Conservation (phyloP, 2,329 filamentous ascomycete genomes). For the Cladorrhinum sp. region DNA sequence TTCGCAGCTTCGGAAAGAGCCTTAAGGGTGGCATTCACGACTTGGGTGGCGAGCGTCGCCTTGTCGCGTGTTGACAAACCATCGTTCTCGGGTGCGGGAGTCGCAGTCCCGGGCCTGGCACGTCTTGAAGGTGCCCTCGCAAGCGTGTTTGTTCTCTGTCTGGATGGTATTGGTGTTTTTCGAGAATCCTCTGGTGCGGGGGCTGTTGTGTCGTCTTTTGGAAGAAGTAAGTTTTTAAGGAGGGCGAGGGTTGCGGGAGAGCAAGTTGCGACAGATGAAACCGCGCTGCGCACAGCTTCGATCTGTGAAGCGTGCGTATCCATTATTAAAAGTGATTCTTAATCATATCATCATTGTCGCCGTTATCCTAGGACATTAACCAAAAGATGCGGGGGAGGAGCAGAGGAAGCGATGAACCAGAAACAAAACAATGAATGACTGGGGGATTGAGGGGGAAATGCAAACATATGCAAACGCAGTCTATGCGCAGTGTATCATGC, state of each 20-base stretch:
- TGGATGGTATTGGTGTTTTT: conserved; percentile 30
- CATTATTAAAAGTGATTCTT: conserved; percentile 37
- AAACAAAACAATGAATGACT: conserved; percentile 15
- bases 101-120: conserved; percentile 32
- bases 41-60: conserved; percentile 66
- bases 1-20: conserved; percentile 66
- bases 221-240: conserved; percentile 45
- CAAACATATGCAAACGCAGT: not conserved
- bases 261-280: conserved; percentile 47
- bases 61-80: conserved; percentile 56
- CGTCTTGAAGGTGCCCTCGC: conserved; percentile 25
- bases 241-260: conserved; percentile 43
- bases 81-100: conserved; percentile 32
- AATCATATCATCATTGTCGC: conserved; percentile 35
- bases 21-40: conserved; percentile 69
- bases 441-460: not conserved
- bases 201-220: conserved; percentile 30
- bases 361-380: conserved; percentile 25
- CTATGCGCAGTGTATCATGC: not conserved
- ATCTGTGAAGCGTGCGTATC: conserved; percentile 37
- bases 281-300: conserved; percentile 46
- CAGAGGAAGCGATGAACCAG: not conserved
- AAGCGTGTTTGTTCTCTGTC: conserved; percentile 28
- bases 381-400: conserved; percentile 24
- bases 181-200: conserved; percentile 10